Conservation (phyloP, 176 grass and related monocot genomes). For the Elaeis guineensis region DNA sequence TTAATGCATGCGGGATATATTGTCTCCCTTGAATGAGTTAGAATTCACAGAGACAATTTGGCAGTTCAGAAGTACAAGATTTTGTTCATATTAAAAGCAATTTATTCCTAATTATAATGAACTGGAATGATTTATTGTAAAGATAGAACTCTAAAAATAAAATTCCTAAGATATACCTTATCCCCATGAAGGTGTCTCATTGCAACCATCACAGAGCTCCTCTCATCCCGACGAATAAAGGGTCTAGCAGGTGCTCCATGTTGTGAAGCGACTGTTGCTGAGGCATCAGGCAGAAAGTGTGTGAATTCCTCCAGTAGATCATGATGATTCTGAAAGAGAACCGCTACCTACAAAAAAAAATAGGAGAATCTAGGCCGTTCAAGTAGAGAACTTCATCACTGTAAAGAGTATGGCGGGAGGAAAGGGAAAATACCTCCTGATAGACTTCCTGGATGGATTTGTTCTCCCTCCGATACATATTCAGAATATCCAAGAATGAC, state of each 20-base stretch:
- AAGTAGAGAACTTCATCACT: neutral
- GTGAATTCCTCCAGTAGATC: slow-evolving; percentile 35
- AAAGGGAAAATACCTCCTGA: slow-evolving; percentile 25
- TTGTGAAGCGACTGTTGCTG: slow-evolving; percentile 45
- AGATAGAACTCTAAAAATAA: neutral
- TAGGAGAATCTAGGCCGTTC: neutral
- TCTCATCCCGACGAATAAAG: slow-evolving; percentile 54
- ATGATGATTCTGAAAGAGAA: slow-evolving; percentile 26
- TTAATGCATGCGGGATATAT: too few relatives aligned
- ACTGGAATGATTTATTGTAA: too few relatives aligned
- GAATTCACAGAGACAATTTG: too few relatives aligned
- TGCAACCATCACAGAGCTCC: slow-evolving; percentile 48
- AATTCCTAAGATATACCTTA: slow-evolving; percentile 46
- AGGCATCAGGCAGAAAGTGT: slow-evolving; percentile 37
- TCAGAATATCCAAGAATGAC: slow-evolving; percentile 32
- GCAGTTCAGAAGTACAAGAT: too few relatives aligned
- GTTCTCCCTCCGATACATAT: slow-evolving; percentile 30
- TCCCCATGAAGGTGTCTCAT: slow-evolving; percentile 40
- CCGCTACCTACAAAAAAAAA: slow-evolving; percentile 25
- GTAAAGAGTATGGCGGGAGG: neutral
- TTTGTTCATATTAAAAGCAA: too few relatives aligned
- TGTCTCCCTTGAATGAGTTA: too few relatives aligned
- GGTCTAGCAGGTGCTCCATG: slow-evolving; percentile 36
- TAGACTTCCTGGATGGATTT: slow-evolving; percentile 31
- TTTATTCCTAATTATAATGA: too few relatives aligned